Base-by-base conservation (phyloP, 2,329 filamentous ascomycete species). In the Clathrospora elynae region DNA sequence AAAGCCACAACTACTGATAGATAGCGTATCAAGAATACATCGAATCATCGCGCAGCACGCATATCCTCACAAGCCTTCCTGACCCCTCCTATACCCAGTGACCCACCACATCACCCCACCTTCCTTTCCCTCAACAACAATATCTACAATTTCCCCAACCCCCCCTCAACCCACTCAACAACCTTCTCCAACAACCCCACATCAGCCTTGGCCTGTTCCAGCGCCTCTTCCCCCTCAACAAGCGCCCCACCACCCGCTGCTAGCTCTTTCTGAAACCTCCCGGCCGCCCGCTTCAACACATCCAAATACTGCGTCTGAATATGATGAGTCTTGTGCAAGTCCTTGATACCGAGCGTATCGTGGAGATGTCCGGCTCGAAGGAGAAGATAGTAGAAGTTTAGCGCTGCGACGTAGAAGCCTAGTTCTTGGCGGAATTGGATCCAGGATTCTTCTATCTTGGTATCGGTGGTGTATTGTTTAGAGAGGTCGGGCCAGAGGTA, bases 371-470 rank as follows among this genome's bases (percentile, higher is more conserved):
- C 58, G 1, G 79, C 79, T 1, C 73, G 73, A 2, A 82, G 66
- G 1, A 84, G 67, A 0, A 83, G 64, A 55, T 80, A 82, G 54
- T 83, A 78, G n/a, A 84, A 75, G 50, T 79, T 84, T 20, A 84
- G 69, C 0, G 75, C 73, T 1, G 79, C 75, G 16, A 83, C 75
- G 48, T 80, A 78, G 55, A 80, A 78, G 1, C 73, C 73, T 23
- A 80, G 67, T 13, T 80, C 78, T 24, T 77, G 74, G 14, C 73
- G 71, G 53, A 80, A 77, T 38, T 74, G 75, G 46, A 71, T 62
- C 66, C 71, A 72, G 2, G 57, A 49, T 10, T 70, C 68, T 20
- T 55, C 49, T 3, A 59, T 32, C 8, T 58, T 56, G 1, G 53
- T 50, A 10, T 51, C 42, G 14, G 54, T 34, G 10, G 46, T 52